Conservation (phyloP, 441 rosid genomes). For the Geranium incanum region DNA sequence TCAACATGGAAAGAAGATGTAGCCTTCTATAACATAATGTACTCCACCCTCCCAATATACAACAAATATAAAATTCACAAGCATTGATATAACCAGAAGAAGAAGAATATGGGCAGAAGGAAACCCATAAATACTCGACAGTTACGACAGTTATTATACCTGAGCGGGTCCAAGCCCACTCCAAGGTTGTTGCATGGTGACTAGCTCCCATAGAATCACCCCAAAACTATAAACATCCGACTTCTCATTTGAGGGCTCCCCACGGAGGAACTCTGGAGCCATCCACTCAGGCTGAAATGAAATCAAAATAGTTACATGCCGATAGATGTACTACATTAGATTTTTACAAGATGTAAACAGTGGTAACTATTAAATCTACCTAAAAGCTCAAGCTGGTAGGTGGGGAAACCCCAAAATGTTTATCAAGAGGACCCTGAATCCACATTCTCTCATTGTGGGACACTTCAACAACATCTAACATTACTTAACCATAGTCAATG, state of each 20-base stretch:
- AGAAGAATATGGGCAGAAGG: too few species aligned
- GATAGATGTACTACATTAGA: slow-evolving; percentile 24
- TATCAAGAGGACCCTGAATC: too few species aligned
- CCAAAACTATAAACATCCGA: slow-evolving; percentile 46
- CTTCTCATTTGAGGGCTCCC: slow-evolving; percentile 79
- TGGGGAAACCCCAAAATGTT: too few species aligned
- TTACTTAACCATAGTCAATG: too few species aligned
- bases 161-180: slow-evolving; percentile 85
- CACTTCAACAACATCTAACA: too few species aligned
- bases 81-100: too few species aligned
- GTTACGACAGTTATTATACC: slow-evolving; percentile 31
- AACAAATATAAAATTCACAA: too few species aligned
- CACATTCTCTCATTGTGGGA: too few species aligned
- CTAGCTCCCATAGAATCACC: slow-evolving; percentile 88
- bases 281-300: slow-evolving; percentile 95
- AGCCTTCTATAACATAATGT: too few species aligned
- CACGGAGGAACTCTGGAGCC: slow-evolving; percentile 98
- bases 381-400: slow-evolving; percentile 12
- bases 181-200: slow-evolving; percentile 90
- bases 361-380: slow-evolving; percentile 21
- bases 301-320: slow-evolving; percentile 35
- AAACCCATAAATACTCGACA: too few species aligned
- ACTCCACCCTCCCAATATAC: too few species aligned
- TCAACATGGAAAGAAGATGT: too few species aligned
- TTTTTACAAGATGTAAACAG: background rate